Evolutionary conservation across 208 protist genomes (phyloP).

Genomic region (Naegleria fowleri): DNA sequence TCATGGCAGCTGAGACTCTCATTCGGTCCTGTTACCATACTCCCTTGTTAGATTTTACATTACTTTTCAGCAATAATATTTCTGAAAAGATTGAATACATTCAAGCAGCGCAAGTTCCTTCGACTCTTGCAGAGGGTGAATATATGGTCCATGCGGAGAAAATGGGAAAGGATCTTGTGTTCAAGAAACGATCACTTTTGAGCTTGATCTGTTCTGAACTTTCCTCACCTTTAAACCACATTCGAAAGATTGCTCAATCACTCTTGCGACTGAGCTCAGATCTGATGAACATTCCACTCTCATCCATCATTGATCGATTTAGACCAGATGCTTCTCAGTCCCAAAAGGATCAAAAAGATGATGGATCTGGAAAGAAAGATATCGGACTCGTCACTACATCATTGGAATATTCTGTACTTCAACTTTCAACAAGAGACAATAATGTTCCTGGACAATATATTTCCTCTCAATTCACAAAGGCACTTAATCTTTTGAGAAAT

Average conservation of each 20-base stretch:
- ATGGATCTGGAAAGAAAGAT: neutral
- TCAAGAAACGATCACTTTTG: neutral
- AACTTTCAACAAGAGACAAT: neutral
- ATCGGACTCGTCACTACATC: neutral
- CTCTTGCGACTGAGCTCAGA: neutral
- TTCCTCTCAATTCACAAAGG: neutral
- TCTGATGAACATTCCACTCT: neutral
- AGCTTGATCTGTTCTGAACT: neutral
- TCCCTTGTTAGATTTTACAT: neutral
- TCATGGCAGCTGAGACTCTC: neutral
- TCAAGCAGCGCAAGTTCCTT: neutral
- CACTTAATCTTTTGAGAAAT: neutral
- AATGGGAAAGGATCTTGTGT: neutral
- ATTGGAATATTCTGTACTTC: neutral
- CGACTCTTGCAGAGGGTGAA: neutral
- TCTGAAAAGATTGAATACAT: neutral
- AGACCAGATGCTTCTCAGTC: neutral
- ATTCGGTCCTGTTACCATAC: neutral
- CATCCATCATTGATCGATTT: neutral
- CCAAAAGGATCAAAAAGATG: neutral
- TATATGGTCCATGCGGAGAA: neutral
- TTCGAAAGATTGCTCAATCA: neutral
- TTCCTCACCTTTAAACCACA: neutral
- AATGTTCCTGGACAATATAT: neutral
- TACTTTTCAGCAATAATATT: neutral